Conservation (phyloP, 768 basidiomycete species). For the Mycena indigotica region DNA sequence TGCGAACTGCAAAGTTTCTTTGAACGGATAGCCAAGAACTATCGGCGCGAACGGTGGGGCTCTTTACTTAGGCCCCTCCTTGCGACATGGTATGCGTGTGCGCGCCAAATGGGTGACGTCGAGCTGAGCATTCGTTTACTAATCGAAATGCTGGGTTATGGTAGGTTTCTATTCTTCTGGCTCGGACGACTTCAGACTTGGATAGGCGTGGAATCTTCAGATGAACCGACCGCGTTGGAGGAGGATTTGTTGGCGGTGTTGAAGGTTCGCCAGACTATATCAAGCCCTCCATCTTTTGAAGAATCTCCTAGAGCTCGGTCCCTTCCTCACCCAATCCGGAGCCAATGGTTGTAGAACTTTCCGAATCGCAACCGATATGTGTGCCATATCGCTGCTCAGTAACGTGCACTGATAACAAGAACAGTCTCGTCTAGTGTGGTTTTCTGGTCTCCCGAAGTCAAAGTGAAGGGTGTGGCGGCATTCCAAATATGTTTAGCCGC, state of each 20-base stretch:
- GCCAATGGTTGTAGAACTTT: conserved; percentile 61
- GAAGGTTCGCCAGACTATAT: conserved; percentile 55
- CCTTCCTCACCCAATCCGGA: conserved; percentile 56
- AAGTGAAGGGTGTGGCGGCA: conserved; percentile 60
- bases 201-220: conserved; percentile 41
- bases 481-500: conserved; percentile 76
- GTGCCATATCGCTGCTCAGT: too few species aligned
- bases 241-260: conserved; percentile 76
- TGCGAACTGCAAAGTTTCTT: conserved; percentile 56
- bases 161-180: conserved; percentile 39
- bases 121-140: conserved; percentile 76
- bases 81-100: conserved; percentile 80
- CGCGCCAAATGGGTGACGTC: conserved; percentile 74
- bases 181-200: conserved; percentile 6
- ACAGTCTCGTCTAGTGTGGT: conserved; percentile 66
- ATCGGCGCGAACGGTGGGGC: conserved; percentile 83
- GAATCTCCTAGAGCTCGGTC: conserved; percentile 60
- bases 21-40: conserved; percentile 88
- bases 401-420: too few species aligned
- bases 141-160: conserved; percentile 81
- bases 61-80: conserved; percentile 74
- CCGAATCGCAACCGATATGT: conserved; percentile 68
- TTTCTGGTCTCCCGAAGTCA: conserved; percentile 71
- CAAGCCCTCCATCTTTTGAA: background rate
- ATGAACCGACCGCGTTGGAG: conserved; percentile 55